Evolutionary conservation across 305 asterid species (phyloP).

Genomic region (Solanum hybrid): DNA sequence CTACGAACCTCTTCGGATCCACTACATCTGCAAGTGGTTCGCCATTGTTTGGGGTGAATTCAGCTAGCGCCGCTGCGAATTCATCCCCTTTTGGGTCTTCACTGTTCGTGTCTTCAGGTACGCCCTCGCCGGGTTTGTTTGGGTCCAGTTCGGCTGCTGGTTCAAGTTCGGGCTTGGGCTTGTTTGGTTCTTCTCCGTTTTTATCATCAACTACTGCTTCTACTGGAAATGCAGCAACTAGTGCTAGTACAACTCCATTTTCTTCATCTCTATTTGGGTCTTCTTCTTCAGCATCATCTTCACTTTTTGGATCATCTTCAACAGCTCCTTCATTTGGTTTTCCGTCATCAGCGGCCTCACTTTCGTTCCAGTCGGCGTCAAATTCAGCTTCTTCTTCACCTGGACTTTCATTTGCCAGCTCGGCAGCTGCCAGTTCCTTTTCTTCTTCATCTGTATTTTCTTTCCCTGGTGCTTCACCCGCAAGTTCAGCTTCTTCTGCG

Average conservation of each 20-base stretch:
- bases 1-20: neutral
- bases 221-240: conserved; percentile 5
- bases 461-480: neutral
- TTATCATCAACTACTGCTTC: neutral
- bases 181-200: conserved; percentile 2
- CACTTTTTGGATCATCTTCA: neutral
- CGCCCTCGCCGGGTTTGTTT: neutral
- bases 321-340: neutral
- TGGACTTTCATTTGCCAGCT: conserved; percentile 6
- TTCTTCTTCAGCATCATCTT: neutral
- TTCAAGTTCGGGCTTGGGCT: neutral
- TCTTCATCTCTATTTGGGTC: neutral
- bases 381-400: conserved; percentile 2
- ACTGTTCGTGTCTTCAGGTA: neutral
- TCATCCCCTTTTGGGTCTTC: conserved; percentile 3
- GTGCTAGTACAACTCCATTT: neutral
- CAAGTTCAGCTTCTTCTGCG: conserved; percentile 12
- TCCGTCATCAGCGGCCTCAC: neutral
- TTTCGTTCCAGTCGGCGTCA: neutral
- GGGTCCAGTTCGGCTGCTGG: conserved; percentile 1
- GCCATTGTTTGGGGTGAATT: conserved; percentile 1
- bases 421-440: conserved; percentile 10
- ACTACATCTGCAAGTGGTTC: conserved; percentile 7
- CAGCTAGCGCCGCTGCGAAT: neutral
- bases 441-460: conserved; percentile 1